A percentile compares a stretch with the other conserved stretches of the same genome.
Evolutionary conservation across 2,329 filamentous ascomycete genomes (phyloP).

Genomic region (Xylaria sp.): DNA sequence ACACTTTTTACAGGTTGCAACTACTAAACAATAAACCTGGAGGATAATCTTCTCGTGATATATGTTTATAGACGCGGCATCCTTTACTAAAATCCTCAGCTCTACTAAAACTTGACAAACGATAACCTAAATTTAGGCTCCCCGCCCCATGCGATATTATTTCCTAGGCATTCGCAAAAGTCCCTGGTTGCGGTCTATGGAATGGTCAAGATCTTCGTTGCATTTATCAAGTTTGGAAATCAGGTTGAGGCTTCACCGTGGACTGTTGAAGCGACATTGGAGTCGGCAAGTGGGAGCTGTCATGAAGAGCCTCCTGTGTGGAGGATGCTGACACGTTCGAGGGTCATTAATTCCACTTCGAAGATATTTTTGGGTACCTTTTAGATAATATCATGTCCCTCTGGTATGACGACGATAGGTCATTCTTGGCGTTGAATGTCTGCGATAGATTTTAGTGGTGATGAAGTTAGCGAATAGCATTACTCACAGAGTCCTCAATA

Average conservation of each 20-base stretch:
- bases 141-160: slow-evolving; percentile 20
- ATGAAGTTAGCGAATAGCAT: background rate
- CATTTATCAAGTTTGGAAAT: background rate
- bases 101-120: background rate
- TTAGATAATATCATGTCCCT: background rate
- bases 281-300: background rate
- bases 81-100: background rate
- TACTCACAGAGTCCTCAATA: background rate
- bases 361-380: background rate
- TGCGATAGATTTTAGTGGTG: background rate
- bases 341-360: background rate
- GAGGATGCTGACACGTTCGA: background rate
- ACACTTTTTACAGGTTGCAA: slow-evolving; percentile 13
- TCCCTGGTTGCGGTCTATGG: background rate
- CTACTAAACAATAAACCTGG: slow-evolving; percentile 12
- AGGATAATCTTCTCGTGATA: slow-evolving; percentile 19
- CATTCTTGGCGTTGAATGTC: background rate
- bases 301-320: background rate
- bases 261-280: background rate
- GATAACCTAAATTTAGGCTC: background rate
- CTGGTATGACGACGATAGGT: background rate
- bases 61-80: slow-evolving; percentile 19
- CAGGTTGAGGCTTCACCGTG: background rate
- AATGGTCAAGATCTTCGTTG: background rate
- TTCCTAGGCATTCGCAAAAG: background rate